phyloP scores from a whole-genome alignment of 257 asterid genomes.

The Solanum paucissectum region DNA sequence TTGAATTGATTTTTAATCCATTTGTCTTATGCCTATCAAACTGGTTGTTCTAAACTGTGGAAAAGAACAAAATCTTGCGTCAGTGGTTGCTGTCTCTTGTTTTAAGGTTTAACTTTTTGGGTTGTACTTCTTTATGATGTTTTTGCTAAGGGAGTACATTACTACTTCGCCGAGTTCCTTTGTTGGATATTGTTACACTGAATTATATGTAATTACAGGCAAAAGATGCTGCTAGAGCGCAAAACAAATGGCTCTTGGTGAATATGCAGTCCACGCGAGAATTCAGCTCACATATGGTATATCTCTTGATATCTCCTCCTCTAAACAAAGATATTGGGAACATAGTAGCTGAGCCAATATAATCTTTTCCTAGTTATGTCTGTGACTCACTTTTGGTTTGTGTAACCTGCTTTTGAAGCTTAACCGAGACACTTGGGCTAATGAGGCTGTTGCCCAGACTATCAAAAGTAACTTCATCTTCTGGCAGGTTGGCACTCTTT shows the following conservation, averaged over 20 bases:
- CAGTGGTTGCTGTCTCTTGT: neutral
- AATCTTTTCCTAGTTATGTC: neutral
- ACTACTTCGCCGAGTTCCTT: neutral
- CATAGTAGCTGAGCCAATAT: neutral
- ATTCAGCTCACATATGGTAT: slow-evolving; percentile 97
- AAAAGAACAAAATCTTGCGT: neutral
- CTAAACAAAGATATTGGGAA: neutral
- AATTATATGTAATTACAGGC: slow-evolving; percentile 39
- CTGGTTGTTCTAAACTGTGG: neutral
- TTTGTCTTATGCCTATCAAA: neutral
- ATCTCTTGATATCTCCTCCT: slow-evolving; percentile 1
- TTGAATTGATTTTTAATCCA: neutral
- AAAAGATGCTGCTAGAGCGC: slow-evolving; percentile 64
- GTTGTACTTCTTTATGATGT: neutral
- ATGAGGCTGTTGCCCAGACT: slow-evolving; percentile 96
- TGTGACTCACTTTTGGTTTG: neutral
- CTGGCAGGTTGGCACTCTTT: slow-evolving; percentile 74
- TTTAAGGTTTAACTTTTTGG: neutral
- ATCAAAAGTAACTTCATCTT: slow-evolving; percentile 81
- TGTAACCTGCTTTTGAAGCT: slow-evolving; percentile 45
- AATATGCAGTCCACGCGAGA: slow-evolving; percentile 90
- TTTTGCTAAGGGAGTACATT: neutral
- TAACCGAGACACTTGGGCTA: slow-evolving; percentile 97
- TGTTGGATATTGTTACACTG: neutral
- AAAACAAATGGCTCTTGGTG: slow-evolving; percentile 84